Base-by-base conservation (phyloP, 495 filamentous ascomycete species). In the Penicillium odoratum region DNA sequence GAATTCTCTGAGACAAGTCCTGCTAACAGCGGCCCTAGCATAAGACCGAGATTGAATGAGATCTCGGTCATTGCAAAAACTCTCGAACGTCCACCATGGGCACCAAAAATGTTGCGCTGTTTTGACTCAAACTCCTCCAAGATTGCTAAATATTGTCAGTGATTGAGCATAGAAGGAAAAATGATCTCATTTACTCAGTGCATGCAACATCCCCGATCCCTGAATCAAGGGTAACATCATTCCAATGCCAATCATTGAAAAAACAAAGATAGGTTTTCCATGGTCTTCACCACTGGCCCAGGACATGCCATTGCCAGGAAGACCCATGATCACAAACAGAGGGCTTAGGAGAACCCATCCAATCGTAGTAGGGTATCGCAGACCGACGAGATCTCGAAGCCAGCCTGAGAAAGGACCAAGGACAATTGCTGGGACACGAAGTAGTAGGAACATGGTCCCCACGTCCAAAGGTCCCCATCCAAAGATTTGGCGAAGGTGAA, bases 401-500 rank as follows among this genome's bases (percentile, higher is more conserved):
- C 54, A 63, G 15, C 62, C 61, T 10, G 55, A 48, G 8, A 63
- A 10, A 10, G 62, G 62, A 15, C 45, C 46, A 21, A 65, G 29
- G 10, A 65, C 1, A 8, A 63, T 15, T 10, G 28, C 29, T 3
- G 62, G 62, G 15, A 57, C 15, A 7, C 26, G 18, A 18, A 65
- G 40, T 15, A 48, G 7, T 5, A 49, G 28, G 33, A 63, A 65
- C 29, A 65, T 46, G 1, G 58, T 21, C 4, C 56, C 56, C 15
- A 42, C 34, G 15, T 45, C n/a, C 7, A 48, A 33, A 3, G 56
- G 49, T 3, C 51, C 55, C 59, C 59, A 62, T 29, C 50, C 56
- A 38, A 62, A 62, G 3, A 25, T 54, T 7, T 59, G 36, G 8
- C 36, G 25, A 5, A 59, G 42, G 16, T 62, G 50, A 3, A 59